Evolutionary conservation across 2,329 filamentous ascomycete genomes (phyloP).

Genomic region (Penicillium sp.): DNA sequence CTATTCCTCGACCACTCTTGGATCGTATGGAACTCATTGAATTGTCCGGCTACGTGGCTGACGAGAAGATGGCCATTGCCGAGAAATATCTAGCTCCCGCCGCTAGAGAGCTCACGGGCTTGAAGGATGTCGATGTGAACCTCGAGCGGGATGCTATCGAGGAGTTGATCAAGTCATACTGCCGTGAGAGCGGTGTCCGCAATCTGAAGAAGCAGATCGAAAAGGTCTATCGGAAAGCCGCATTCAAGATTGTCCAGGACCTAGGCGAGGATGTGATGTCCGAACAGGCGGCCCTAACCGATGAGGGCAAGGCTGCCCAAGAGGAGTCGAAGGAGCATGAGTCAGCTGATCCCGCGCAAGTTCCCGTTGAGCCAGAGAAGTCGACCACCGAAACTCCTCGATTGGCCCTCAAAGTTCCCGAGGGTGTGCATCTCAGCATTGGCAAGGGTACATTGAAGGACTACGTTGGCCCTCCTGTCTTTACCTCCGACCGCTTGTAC

Average conservation of each 20-base stretch:
- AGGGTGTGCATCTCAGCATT: slow-evolving; percentile 80
- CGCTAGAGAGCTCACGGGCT: slow-evolving; percentile 87
- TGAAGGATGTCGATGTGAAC: slow-evolving; percentile 87
- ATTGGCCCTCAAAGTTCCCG: slow-evolving; percentile 75
- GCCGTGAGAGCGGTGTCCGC: slow-evolving; percentile 91
- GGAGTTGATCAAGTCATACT: slow-evolving; percentile 98
- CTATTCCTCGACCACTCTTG: slow-evolving; percentile 86
- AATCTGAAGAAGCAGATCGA: slow-evolving; percentile 99
- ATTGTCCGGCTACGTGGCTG: slow-evolving; percentile 90
- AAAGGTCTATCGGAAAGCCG: slow-evolving; percentile 96
- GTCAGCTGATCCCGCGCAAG: slow-evolving; percentile 59
- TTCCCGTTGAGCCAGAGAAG: slow-evolving; percentile 45
- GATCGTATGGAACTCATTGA: slow-evolving; percentile 98
- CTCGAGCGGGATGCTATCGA: slow-evolving; percentile 83
- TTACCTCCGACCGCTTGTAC: slow-evolving; percentile 92
- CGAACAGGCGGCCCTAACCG: slow-evolving; percentile 76
- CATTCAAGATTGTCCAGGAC: slow-evolving; percentile 93
- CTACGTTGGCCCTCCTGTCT: slow-evolving; percentile 92
- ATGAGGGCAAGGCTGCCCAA: slow-evolving; percentile 75
- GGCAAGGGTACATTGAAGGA: slow-evolving; percentile 88
- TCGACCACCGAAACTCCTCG: slow-evolving; percentile 58
- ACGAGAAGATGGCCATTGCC: slow-evolving; percentile 98
- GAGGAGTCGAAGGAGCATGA: slow-evolving; percentile 61
- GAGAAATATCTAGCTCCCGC: slow-evolving; percentile 87
- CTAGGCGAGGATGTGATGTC: slow-evolving; percentile 78